These are phyloP conservation scores for Colletotrichum noveboracense DNA, from an alignment of 2,329 filamentous ascomycete genomes.

Conservation along the genomic window DNA sequence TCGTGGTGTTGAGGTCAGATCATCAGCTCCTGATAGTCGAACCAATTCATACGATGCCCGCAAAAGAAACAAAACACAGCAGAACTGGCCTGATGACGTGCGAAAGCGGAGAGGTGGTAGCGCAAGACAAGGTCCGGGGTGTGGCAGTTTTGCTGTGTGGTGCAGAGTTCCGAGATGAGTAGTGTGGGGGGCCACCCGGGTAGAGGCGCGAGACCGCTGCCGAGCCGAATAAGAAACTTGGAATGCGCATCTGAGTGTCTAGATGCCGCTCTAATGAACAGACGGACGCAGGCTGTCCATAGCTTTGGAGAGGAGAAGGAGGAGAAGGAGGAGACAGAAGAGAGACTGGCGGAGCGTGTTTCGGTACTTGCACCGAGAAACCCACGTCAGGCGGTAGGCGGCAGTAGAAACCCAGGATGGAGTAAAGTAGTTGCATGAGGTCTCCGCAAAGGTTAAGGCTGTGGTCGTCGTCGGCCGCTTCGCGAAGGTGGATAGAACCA, in stretches of 20 bases:
- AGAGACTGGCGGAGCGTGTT: background rate
- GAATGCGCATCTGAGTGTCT: background rate
- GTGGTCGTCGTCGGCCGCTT: background rate
- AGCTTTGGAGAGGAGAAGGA: background rate
- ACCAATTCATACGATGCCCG: constrained; percentile 12
- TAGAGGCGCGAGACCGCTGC: background rate
- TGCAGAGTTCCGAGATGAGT: constrained; percentile 17
- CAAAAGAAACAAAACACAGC: constrained; percentile 14
- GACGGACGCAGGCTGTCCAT: background rate
- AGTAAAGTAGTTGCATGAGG: constrained; percentile 1
- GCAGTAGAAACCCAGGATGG: background rate
- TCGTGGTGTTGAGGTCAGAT: constrained; percentile 4
- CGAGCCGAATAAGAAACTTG: background rate
- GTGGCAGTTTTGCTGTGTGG: background rate
- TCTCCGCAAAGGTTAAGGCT: background rate
- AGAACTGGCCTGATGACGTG: constrained; percentile 7
- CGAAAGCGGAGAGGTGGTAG: constrained; percentile 15
- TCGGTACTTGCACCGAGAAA: background rate
- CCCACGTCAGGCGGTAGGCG: background rate
- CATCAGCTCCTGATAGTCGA: constrained; percentile 11
- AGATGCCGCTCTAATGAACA: background rate
- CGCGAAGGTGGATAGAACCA: background rate
- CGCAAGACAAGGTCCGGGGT: constrained; percentile 19
- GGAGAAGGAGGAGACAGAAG: background rate
- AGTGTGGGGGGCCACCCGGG: constrained; percentile 2